Base-by-base conservation (phyloP, 2,329 filamentous ascomycete species). In the Talaromyces sp. region DNA sequence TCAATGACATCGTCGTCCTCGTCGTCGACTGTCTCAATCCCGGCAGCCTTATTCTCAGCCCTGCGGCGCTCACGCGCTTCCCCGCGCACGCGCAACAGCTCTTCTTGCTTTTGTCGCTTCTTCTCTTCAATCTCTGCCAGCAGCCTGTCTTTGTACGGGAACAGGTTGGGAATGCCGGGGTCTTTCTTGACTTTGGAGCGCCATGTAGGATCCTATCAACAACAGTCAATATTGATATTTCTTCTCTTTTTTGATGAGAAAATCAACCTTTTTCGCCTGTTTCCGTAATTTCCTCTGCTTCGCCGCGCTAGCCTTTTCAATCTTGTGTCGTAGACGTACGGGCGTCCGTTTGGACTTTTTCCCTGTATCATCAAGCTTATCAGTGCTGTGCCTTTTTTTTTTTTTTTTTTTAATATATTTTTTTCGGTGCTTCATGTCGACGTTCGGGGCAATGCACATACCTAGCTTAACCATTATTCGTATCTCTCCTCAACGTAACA, bases 141-240 rank as follows among this genome's bases (percentile, higher is more conserved):
- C 29, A 99, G 85, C 81, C 89, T 93, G 75, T 97, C 93, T 81
- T 99, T 99, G 83, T 95, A 97, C 0, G 95, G 95, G 79, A 97
- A 99, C 38, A 97, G 80, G 73, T 98, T 99, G 46, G 95, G 95
- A 64, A 99, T 97, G 55, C 95, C 95, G 26, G 93, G 95, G 70
- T 99, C 95, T 81, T 98, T 99, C 85, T 97, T 98, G 67, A 96
- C 75, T 75, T 92, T 90, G 62, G 91, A 93, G 68, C 90, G 87
- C 92, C 95, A 98, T 90, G 96, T 87, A 35, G 95, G 93, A 76
- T 97, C 96, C 86, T 86, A 64, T 4, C 49, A 35, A n/a, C 32
- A 35, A 13, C 14, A 38, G 35, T 38, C 35, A 38, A 38, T 38
- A n/a, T 7, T 38, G 14, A 6, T 6, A 32, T 13, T 14, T 17